Evolutionary conservation across 345 rosid species (phyloP).

Genomic region (Salix brachista): DNA sequence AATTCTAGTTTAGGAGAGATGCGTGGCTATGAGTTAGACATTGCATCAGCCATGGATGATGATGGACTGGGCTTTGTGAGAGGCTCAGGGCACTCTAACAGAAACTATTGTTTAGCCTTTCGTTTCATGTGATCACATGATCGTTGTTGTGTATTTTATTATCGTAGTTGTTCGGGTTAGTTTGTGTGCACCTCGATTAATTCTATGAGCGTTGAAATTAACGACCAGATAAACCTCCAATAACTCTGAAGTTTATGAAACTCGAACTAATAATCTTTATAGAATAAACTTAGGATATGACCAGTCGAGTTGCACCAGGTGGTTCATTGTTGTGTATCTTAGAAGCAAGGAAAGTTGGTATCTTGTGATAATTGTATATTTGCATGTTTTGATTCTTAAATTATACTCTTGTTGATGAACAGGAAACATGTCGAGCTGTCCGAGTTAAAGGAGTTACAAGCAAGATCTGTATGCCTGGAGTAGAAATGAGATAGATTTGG

Average conservation of each 20-base stretch:
- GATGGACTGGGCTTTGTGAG: not conserved
- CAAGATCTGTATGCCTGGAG: not conserved
- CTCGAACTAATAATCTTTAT: too few species aligned
- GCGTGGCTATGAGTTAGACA: not conserved
- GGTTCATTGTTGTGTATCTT: not conserved
- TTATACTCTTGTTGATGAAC: not conserved
- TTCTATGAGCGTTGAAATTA: fast-evolving
- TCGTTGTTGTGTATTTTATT: not conserved
- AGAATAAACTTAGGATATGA: fast-evolving
- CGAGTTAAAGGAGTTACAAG: not conserved
- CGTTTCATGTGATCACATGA: not conserved
- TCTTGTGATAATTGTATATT: not conserved
- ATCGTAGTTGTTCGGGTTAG: fast-evolving
- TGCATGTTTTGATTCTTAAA: not conserved
- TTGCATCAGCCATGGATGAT: not conserved
- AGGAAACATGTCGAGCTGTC: not conserved
- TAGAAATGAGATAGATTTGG: not conserved
- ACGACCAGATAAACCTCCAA: fast-evolving
- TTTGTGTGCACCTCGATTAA: fast-evolving
- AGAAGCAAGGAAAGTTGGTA: not conserved
- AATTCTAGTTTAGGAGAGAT: not conserved
- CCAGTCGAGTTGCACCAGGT: fast-evolving
- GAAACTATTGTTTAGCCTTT: not conserved
- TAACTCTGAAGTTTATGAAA: too few species aligned
- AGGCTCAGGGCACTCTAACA: not conserved